Base-by-base conservation (phyloP, 768 basidiomycete species). In the Naganishia friedmannii region DNA sequence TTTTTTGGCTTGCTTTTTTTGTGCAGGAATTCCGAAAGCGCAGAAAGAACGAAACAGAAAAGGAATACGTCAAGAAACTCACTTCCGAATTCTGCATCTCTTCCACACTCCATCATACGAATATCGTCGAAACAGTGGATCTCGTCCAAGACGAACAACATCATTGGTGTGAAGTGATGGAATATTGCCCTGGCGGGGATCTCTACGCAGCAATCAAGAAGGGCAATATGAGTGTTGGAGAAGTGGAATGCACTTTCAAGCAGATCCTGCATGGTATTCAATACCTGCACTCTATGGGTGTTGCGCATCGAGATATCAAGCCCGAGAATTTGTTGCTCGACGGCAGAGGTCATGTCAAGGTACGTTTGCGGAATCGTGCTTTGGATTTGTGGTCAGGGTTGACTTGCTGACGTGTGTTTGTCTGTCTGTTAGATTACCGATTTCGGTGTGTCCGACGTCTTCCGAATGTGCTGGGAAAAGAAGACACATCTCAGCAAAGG, bases 101-200 rank as follows among this genome's bases (percentile, higher is more conserved):
- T 53, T 96, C 94, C 45, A 96, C 94, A 1, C 82, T 98, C 32
- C 92, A 92, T 79, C 93, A 95, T 78, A 84, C 88, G 77, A 98
- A 98, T 80, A 87, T 98, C 76, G 94, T 98, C 78, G 94, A 98
- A 84, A 99, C 95, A 7, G 95, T 99, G 70, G 95, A 99, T 81
- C 88, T 99, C 70, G 90, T 99, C n/a, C 96, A 99, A 77, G 96
- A 99, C 82, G 95, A 99, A 82, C 87, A 84, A 72, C 89, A 92
- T 72, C 89, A 93, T 77, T 99, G 95, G 95, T 99, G 95, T 78
- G 96, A 98, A 81, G 95, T 99, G 55, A 98, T 99, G 95, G 96
- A 98, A 81, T 99, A 93, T 79, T 99, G 95, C 78, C 93, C 93
- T 2, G 96, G 96, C 53, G 95, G 95, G 1, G 95, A 99, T 83